A percentile compares a stretch with the other conserved stretches of the same genome.
phyloP scores from a whole-genome alignment of 140 eudicot genomes.

The Ambrosia hybrid region DNA sequence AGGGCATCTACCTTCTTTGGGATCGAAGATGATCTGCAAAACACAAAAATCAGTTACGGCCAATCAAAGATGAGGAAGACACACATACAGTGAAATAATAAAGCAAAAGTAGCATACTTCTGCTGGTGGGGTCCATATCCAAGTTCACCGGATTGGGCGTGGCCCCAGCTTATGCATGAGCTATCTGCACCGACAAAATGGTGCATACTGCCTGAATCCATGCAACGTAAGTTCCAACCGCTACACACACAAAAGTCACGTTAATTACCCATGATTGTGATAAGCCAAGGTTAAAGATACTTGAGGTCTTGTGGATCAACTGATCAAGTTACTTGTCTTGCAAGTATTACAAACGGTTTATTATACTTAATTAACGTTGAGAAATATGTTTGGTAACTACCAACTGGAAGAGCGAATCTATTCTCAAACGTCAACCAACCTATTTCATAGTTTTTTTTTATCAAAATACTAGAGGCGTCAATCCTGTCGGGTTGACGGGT shows the following conservation, averaged over 20 bases:
- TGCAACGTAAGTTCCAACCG: conserved; percentile 91
- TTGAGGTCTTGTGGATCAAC: background rate
- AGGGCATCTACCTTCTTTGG: conserved; percentile 13
- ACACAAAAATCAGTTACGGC: background rate
- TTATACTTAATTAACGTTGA: background rate
- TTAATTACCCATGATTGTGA: background rate
- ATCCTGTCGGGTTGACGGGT: background rate
- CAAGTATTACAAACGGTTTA: background rate
- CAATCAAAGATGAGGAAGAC: background rate
- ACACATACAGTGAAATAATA: background rate
- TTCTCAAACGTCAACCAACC: background rate
- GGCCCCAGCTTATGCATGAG: conserved; percentile 99
- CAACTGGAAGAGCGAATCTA: background rate
- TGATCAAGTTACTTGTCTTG: background rate
- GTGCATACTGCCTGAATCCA: conserved; percentile 92
- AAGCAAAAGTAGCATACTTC: conserved; percentile 45
- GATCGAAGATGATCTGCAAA: conserved; percentile 21
- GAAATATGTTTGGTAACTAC: background rate
- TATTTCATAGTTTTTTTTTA: too few species aligned
- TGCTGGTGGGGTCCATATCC: conserved; percentile 91
- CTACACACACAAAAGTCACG: conserved; percentile 30
- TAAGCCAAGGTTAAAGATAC: background rate
- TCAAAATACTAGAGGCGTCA: too few species aligned
- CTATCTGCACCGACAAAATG: conserved; percentile 96
- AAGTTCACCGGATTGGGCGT: conserved; percentile 87